Conservation (phyloP, 2,329 filamentous ascomycete species). For the Apiospora arundinis region DNA sequence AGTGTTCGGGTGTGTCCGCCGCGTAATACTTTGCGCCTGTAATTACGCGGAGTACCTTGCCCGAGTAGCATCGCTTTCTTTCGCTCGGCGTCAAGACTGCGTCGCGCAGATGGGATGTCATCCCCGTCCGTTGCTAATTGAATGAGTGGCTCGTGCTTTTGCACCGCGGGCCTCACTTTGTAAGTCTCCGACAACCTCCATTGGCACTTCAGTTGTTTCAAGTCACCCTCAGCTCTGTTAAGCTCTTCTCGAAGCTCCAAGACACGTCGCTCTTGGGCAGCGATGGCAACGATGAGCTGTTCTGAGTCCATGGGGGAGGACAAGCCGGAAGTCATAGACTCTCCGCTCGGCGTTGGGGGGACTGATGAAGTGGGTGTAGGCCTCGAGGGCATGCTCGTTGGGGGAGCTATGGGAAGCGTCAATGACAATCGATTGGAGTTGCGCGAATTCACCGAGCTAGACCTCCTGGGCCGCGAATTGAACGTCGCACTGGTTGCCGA, state of each 20-base stretch:
- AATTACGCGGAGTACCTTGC: slow-evolving; percentile 46
- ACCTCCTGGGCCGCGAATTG: slow-evolving; percentile 55
- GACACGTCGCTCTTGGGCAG: slow-evolving; percentile 88
- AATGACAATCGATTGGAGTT: slow-evolving; percentile 65
- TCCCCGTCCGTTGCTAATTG: slow-evolving; percentile 28
- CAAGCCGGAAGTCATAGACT: slow-evolving; percentile 42
- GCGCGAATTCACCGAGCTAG: slow-evolving; percentile 59
- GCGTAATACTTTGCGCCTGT: slow-evolving; percentile 70
- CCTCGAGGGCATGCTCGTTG: slow-evolving; percentile 58
- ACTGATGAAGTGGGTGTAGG: slow-evolving; percentile 55
- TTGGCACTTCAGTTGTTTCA: slow-evolving; percentile 79
- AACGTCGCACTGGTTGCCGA: slow-evolving; percentile 47
- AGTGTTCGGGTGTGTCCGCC: slow-evolving; percentile 70
- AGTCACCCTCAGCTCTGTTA: slow-evolving; percentile 77
- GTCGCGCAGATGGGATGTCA: slow-evolving; percentile 37
- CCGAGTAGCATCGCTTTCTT: slow-evolving; percentile 72
- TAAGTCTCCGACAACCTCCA: slow-evolving; percentile 80
- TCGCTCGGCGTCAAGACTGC: slow-evolving; percentile 71
- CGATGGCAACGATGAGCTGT: slow-evolving; percentile 85
- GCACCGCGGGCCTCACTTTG: slow-evolving; percentile 74
- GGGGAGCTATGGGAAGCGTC: slow-evolving; percentile 65
- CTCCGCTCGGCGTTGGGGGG: slow-evolving; percentile 59
- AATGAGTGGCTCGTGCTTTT: slow-evolving; percentile 60
- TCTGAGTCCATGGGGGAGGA: slow-evolving; percentile 61
- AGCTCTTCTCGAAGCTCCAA: slow-evolving; percentile 92